A percentile compares a stretch with the other conserved stretches of the same genome.
These are phyloP conservation scores for Colletotrichum siamense DNA, from an alignment of 2,329 filamentous ascomycete genomes.

Conservation along the genomic window DNA sequence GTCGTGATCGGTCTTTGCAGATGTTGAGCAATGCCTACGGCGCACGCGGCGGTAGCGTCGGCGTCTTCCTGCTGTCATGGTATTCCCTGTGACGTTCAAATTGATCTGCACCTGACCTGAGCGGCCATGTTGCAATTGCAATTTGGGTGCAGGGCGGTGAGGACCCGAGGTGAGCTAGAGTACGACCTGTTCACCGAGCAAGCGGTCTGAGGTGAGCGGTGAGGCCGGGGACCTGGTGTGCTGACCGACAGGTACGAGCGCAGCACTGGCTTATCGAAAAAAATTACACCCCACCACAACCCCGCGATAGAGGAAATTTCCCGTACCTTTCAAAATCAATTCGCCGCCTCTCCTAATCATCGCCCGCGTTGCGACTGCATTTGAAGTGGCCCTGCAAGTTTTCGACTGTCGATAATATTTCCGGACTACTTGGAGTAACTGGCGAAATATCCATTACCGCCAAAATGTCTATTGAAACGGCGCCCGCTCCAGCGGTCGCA, in stretches of 20 bases:
- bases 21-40: not conserved
- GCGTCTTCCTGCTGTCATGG: not conserved
- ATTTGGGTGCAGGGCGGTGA: not conserved
- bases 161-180: not conserved
- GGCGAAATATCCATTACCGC: not conserved
- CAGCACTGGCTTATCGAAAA: constrained; percentile 4
- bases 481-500: not conserved
- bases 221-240: not conserved
- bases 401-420: not conserved
- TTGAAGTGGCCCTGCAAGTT: not conserved
- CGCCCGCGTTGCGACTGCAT: not conserved
- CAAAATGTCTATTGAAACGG: constrained; percentile 12
- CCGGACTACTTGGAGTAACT: not conserved
- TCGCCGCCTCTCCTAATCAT: not conserved
- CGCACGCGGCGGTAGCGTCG: too few relatives aligned
- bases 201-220: not conserved
- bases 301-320: constrained; percentile 24
- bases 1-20: not conserved
- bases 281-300: constrained; percentile 18
- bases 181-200: not conserved
- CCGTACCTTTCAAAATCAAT: constrained; percentile 16
- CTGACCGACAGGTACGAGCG: not conserved
- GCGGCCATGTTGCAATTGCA: not conserved
- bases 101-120: not conserved
- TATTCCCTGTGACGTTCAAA: not conserved